Evolutionary conservation across 164 flowering plant species (phyloP).

Genomic region (Stephania cephalantha): DNA sequence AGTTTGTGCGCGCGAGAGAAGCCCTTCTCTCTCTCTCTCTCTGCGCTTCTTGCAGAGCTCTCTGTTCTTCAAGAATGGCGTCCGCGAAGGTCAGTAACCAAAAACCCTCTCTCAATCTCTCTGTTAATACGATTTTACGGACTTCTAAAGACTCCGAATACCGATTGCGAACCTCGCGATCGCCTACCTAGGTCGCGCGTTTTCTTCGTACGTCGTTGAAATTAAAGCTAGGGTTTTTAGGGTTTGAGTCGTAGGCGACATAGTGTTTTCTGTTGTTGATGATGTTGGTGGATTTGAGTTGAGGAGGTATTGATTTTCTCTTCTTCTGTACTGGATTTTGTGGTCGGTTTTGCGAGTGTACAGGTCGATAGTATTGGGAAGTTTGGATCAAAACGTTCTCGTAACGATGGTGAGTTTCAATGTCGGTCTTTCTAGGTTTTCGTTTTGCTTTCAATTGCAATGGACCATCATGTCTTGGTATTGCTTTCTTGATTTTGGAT

Average conservation of each 20-base stretch:
- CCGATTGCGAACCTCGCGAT: neutral
- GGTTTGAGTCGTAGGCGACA: neutral
- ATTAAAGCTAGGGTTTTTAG: neutral
- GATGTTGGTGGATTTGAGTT: neutral
- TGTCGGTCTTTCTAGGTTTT: neutral
- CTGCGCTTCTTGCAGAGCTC: neutral
- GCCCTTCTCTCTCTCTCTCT: neutral
- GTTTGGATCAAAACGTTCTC: slow-evolving; percentile 35
- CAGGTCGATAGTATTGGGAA: slow-evolving; percentile 29
- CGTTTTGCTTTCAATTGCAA: neutral
- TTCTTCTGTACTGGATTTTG: neutral
- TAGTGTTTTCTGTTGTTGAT: neutral
- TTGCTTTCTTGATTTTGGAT: neutral
- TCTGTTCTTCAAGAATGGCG: slow-evolving; percentile 18
- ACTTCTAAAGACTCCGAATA: neutral
- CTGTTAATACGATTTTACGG: neutral
- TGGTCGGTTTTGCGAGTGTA: neutral
- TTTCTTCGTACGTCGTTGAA: neutral
- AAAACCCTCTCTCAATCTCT: neutral
- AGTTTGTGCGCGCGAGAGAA: too few relatives aligned
- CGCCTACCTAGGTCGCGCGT: neutral
- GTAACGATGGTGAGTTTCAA: slow-evolving; percentile 28
- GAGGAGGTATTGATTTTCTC: neutral
- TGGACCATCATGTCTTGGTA: too few relatives aligned
- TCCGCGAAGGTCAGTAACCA: slow-evolving; percentile 25